phyloP scores from a whole-genome alignment of 2,329 filamentous ascomycete genomes.

The Escovopsis sp. region DNA sequence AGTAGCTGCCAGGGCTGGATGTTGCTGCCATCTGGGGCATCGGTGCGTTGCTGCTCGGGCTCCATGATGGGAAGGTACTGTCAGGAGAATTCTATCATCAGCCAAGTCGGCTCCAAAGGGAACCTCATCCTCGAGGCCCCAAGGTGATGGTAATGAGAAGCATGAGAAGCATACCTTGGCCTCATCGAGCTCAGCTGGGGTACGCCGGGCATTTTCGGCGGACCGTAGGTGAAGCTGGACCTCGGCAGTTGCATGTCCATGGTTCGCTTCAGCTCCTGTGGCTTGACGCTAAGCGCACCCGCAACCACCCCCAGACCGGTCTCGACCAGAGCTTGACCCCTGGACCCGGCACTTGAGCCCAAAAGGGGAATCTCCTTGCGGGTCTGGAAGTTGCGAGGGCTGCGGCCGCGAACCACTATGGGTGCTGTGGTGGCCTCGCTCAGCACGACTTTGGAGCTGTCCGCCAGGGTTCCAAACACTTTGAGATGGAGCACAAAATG shows the following conservation, averaged over 20 bases:
- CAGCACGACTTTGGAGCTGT: constrained; percentile 67
- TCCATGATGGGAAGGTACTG: constrained; percentile 47
- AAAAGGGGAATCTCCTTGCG: constrained; percentile 83
- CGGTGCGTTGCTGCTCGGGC: constrained; percentile 26
- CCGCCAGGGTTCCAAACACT: constrained; percentile 68
- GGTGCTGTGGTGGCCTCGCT: constrained; percentile 77
- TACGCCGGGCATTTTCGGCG: constrained; percentile 36
- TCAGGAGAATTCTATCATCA: background rate
- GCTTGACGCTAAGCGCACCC: constrained; percentile 38
- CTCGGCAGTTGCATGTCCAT: constrained; percentile 41
- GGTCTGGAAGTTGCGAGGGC: constrained; percentile 87
- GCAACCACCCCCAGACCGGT: constrained; percentile 46
- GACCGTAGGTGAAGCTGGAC: constrained; percentile 42
- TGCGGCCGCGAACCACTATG: constrained; percentile 85
- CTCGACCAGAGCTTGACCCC: constrained; percentile 60
- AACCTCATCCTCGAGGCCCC: too few relatives aligned
- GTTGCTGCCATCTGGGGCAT: constrained; percentile 35
- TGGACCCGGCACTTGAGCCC: constrained; percentile 58
- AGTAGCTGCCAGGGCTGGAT: constrained; percentile 31
- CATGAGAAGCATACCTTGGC: constrained; percentile 35
- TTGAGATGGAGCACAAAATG: constrained; percentile 87
- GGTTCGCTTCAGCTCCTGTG: constrained; percentile 36
- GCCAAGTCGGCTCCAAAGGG: background rate
- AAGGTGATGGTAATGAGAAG: too few relatives aligned
- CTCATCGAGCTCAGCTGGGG: constrained; percentile 38